Evolutionary conservation across 176 grass and related monocot genomes (phyloP).

Genomic region (Oryza rufipogon): DNA sequence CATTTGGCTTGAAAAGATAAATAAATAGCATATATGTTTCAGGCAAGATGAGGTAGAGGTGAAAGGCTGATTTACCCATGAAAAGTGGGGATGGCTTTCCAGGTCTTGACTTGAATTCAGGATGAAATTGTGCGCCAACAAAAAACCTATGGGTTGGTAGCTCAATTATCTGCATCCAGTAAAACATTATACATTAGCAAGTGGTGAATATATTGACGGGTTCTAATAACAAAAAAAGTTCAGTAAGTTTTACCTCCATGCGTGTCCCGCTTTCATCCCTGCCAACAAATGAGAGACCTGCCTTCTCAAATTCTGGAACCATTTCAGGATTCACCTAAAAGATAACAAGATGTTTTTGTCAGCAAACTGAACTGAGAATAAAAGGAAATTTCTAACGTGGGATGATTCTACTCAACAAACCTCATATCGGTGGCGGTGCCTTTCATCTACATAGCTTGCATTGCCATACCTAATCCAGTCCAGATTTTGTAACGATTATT

Average conservation of each 20-base stretch:
- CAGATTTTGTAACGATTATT: slow-evolving; percentile 16
- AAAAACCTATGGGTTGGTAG: slow-evolving; percentile 76
- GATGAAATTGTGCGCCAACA: slow-evolving; percentile 88
- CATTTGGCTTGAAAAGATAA: background rate
- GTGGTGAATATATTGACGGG: background rate
- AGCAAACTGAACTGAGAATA: slow-evolving; percentile 7
- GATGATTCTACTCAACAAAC: slow-evolving; percentile 36
- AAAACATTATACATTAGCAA: slow-evolving; percentile 12
- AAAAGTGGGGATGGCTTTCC: slow-evolving; percentile 91
- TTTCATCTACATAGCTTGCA: slow-evolving; percentile 71
- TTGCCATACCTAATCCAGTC: slow-evolving; percentile 68
- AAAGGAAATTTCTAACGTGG: background rate
- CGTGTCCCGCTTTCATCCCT: slow-evolving; percentile 74
- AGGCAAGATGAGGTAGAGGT: background rate
- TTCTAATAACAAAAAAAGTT: background rate
- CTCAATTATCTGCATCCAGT: slow-evolving; percentile 73
- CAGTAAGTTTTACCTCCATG: slow-evolving; percentile 68
- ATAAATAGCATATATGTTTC: background rate
- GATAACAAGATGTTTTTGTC: slow-evolving; percentile 12
- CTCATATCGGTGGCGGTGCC: slow-evolving; percentile 98
- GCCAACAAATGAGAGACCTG: slow-evolving; percentile 86
- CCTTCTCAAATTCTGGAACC: slow-evolving; percentile 85
- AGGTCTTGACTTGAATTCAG: slow-evolving; percentile 92
- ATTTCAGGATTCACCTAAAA: slow-evolving; percentile 92
- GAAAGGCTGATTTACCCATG: slow-evolving; percentile 59